Evolutionary conservation across 225 moss, liverwort and hornwort species (phyloP), one percentile per base, ranked within the genome.

Genomic region (Neckera pumila): DNA sequence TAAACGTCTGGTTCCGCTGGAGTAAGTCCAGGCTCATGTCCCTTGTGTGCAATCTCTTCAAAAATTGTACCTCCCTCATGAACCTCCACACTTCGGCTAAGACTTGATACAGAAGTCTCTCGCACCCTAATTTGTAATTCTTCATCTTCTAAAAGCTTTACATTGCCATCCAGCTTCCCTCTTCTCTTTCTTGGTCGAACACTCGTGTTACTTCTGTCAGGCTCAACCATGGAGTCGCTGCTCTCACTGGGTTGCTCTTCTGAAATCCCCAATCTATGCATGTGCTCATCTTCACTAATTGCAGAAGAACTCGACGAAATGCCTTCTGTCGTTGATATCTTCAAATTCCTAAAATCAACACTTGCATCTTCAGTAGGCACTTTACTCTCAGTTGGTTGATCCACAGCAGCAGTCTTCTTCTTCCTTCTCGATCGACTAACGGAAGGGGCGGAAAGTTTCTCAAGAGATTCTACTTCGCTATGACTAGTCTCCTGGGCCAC

Each of bases 391-490:
- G 75, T 87, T 59, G 31, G 56, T 53, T 56, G 84, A 84, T 84
- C 77, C 86, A 60, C 82, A 62, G 70, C 80, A 79, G 78, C 70
- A 28, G 40, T 57, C 87, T 93, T 93, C 91, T 85, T 92, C 89
- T 87, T 89, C 85, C 87, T 90, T 70, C 90, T 91, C 58, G 89
- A 40, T 84, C 89, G 88, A 79, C 79, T 65, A 53, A 53, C 80
- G 11, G 86, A 66, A 78, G 89, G 73, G 63, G 59, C 22, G 14
- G 72, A 65, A 47, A 36, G 47, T 83, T 79, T 87, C 87, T 89
- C 80, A 82, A 79, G 74, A 75, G 72, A 89, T 51, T 88, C 88
- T 70, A 80, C 59, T 53, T 90, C 42, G 42, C 58, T 73, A 53
- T 42, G 38, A 65, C 54, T 78, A 70, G 49, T 59, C 67, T 92